phyloP scores from a whole-genome alignment of 169 alveolate species.

The Babesia bigemina region DNA sequence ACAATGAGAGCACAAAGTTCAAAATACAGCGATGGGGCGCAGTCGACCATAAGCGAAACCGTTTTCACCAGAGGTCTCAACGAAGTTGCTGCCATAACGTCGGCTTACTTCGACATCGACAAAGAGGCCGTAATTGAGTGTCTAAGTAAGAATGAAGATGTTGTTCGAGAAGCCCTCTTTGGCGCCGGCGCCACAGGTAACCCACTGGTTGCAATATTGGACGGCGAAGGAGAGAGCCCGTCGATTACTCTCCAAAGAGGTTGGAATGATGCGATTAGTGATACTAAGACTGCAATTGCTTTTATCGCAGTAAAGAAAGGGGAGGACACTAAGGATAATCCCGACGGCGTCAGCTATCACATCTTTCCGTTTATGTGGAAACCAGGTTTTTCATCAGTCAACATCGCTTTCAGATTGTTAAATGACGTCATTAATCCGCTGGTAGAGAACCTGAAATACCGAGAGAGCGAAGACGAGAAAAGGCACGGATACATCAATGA shows the following conservation, averaged over 20 bases:
- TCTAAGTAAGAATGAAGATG: background rate
- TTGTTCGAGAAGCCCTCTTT: background rate
- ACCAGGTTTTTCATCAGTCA: background rate
- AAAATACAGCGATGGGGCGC: background rate
- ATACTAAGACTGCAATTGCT: background rate
- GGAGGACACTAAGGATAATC: background rate
- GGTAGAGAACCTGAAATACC: slow-evolving; percentile 1
- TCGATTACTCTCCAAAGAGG: background rate
- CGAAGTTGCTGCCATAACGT: slow-evolving; percentile 5
- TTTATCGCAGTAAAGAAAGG: slow-evolving; percentile 4
- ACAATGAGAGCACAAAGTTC: background rate
- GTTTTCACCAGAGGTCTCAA: background rate
- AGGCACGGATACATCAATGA: slow-evolving; percentile 9
- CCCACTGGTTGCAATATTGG: slow-evolving; percentile 2
- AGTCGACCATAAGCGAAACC: background rate
- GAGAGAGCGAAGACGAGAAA: slow-evolving; percentile 1
- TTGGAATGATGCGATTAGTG: background rate
- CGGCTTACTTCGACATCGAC: slow-evolving; percentile 8
- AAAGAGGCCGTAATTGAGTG: background rate
- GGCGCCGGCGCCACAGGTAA: background rate
- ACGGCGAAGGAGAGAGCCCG: background rate
- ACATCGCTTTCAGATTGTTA: background rate
- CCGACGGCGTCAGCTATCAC: background rate
- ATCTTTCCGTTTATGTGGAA: slow-evolving; percentile 20
- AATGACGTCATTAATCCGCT: background rate